Evolutionary conservation across 2,329 filamentous ascomycete genomes (phyloP), one percentile per base, ranked within the genome.

Genomic region (Fusarium sp.): DNA sequence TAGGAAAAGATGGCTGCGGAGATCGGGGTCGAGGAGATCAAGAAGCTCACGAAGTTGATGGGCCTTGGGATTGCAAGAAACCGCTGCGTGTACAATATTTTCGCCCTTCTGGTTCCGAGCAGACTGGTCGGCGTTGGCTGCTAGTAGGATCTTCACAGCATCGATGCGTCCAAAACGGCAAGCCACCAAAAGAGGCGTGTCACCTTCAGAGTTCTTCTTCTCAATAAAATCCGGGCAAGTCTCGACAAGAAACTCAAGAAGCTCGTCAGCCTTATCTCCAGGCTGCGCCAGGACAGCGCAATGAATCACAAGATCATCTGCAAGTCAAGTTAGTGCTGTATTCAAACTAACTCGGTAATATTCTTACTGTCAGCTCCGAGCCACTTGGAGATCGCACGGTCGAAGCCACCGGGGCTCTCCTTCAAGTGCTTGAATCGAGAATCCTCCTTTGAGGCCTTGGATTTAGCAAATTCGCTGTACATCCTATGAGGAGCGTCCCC

Each of bases 181-280:
- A 3, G 92, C 92, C 11, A 92, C 75, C 56, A 89, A 84, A 1
- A 96, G 82, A 3, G 93, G 92, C 0, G 92, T 94, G 50, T 85
- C 80, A 1, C 87, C 87, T 9, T 80, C 74, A 2, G 81, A 76
- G 2, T 84, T 87, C 71, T 88, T 92, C 49, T 84, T 82, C 57
- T 93, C 87, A 2, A 96, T 72, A 1, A 83, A 84, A 4, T 85
- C 80, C 0, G 92, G 92, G 57, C 84, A 83, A 13, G 84, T 82
- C 26, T 89, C 82, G 51, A 92, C 77, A 3, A 96, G 81, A 68
- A 92, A 92, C 56, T 88, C 81, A 35, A 96, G 81, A 6, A 93
- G 76, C 32, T 82, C 80, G 19, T 84, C 78, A 0, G 87, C 82
- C 5, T 83, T 73, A 2, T 78, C 70, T 14, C 70, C 73, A 9